Conservation (phyloP, 108 stramenopile species). For the Cyclostephanos tholiformis region DNA sequence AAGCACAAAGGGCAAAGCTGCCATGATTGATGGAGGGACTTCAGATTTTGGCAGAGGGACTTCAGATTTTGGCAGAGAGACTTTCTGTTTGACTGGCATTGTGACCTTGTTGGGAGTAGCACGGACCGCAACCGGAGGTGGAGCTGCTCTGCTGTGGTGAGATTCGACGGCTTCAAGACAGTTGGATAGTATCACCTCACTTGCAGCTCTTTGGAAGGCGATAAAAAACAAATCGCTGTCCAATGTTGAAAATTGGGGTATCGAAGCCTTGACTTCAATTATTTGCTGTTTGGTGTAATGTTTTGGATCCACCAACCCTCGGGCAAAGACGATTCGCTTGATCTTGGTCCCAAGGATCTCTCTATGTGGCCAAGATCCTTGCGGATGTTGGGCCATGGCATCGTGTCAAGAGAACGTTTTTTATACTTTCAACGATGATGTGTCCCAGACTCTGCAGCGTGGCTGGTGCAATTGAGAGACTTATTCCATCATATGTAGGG, state of each 20-base stretch:
- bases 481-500: no score
- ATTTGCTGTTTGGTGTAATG: neutral
- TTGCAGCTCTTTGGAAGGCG: conserved; percentile 1
- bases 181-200: neutral
- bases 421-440: neutral
- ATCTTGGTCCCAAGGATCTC: neutral
- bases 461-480: no score
- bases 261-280: neutral
- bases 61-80: no score
- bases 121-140: neutral
- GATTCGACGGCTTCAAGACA: neutral
- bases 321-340: neutral
- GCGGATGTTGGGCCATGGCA: neutral
- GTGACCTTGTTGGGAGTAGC: conserved; percentile 1
- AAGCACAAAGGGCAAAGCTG: conserved; percentile 1
- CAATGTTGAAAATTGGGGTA: no score
- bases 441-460: neutral
- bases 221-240: neutral
- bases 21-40: neutral
- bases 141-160: neutral
- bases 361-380: conserved; percentile 1
- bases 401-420: neutral
- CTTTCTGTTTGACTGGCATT: neutral
- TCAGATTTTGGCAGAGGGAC: neutral
- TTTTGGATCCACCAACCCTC: conserved; percentile 1